Conservation (phyloP, 108 stramenopile genomes). For the Epithemia pelagica region DNA sequence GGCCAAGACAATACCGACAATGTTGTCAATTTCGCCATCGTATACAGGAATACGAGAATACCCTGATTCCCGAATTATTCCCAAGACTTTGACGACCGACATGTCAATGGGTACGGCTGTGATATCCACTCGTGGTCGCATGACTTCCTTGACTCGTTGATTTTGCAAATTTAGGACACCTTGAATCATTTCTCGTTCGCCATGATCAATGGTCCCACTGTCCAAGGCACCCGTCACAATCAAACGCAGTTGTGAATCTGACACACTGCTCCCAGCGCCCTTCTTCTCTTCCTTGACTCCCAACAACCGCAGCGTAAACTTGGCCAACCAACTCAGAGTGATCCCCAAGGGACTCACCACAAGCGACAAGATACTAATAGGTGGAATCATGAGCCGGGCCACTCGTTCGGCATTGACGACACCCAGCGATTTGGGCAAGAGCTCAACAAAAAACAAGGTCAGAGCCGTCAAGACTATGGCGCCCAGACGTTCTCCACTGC, state of each 20-base stretch:
- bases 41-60: conserved; percentile 95
- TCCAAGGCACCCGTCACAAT: conserved; percentile 92
- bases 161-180: conserved; percentile 92
- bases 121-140: conserved; percentile 94
- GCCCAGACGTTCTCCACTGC: conserved; percentile 80
- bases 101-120: conserved; percentile 81
- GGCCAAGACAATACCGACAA: conserved; percentile 92
- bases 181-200: conserved; percentile 96
- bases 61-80: conserved; percentile 73
- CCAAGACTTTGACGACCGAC: conserved; percentile 79
- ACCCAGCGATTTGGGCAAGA: conserved; percentile 91
- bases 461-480: conserved; percentile 80
- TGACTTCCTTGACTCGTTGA: conserved; percentile 85
- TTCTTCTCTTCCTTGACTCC: conserved; percentile 72
- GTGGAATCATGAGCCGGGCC: conserved; percentile 85
- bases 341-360: conserved; percentile 87
- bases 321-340: conserved; percentile 71
- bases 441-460: conserved; percentile 94
- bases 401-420: conserved; percentile 92
- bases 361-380: conserved; percentile 73
- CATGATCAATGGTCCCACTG: conserved; percentile 91
- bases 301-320: conserved; percentile 65
- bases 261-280: conserved; percentile 49
- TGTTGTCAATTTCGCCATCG: conserved; percentile 95
- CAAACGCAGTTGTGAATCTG: conserved; percentile 88